Conservation (phyloP, 805 yeast species). For the Ogataea methanolica region DNA sequence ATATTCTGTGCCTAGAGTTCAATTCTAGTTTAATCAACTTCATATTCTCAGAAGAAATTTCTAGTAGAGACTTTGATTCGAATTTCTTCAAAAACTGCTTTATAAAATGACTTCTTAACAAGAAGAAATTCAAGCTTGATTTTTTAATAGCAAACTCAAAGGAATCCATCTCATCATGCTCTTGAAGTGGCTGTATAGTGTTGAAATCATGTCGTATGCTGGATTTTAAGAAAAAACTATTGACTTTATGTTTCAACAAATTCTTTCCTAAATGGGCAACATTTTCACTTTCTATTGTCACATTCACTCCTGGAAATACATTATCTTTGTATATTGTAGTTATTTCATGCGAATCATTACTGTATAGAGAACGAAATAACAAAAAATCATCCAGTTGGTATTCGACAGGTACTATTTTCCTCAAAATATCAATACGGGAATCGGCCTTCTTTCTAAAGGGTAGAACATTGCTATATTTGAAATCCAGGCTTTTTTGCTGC, state of each 20-base stretch:
- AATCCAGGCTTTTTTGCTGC: slow-evolving; percentile 1
- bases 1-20: slow-evolving; percentile 14
- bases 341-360: slow-evolving; percentile 3
- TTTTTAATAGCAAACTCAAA: neutral
- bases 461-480: slow-evolving; percentile 11
- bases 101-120: neutral
- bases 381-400: slow-evolving; percentile 16
- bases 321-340: slow-evolving; percentile 9
- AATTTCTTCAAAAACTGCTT: neutral
- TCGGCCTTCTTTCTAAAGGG: slow-evolving; percentile 20
- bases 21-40: slow-evolving; percentile 16
- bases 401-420: slow-evolving; percentile 19
- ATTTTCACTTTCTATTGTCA: slow-evolving; percentile 5
- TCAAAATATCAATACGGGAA: slow-evolving; percentile 19
- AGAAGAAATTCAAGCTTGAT: neutral
- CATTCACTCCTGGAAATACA: neutral
- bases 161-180: neutral
- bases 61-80: slow-evolving; percentile 3
- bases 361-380: slow-evolving; percentile 20
- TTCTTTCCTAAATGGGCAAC: slow-evolving; percentile 7
- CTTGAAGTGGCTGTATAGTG: too few species aligned
- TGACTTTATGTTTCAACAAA: slow-evolving; percentile 4
- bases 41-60: slow-evolving; percentile 1
- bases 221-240: slow-evolving; percentile 1
- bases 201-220: too few species aligned